phyloP scores from a whole-genome alignment of 371 early-diverging fungal species.

The Coemansia sp. region DNA sequence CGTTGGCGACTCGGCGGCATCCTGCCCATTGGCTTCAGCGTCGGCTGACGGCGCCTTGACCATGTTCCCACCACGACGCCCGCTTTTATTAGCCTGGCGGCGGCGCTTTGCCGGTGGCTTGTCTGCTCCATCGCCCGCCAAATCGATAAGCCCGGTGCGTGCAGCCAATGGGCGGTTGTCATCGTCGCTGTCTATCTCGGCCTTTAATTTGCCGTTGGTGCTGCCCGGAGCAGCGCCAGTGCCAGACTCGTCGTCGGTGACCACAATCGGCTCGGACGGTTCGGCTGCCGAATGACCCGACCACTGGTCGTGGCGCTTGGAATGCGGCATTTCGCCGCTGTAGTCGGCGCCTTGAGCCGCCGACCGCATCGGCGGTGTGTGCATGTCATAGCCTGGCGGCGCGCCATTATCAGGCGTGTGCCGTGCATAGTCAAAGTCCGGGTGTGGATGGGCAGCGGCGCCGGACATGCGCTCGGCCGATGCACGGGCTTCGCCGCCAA shows the following conservation, averaged over 20 bases:
- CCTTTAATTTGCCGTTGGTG: background rate
- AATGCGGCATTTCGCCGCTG: conserved; percentile 5
- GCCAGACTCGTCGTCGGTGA: conserved; percentile 18
- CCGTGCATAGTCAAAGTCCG: conserved; percentile 6
- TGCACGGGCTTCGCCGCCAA: conserved; percentile 20
- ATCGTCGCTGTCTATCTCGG: conserved; percentile 27
- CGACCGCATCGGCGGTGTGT: conserved; percentile 11
- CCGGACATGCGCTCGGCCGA: background rate
- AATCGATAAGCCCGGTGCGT: conserved; percentile 14
- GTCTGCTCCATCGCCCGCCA: background rate
- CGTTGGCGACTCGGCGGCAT: background rate
- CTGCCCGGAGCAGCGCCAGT: background rate
- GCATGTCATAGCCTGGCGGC: conserved; percentile 10
- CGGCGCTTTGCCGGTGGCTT: conserved; percentile 28
- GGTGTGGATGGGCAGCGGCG: background rate
- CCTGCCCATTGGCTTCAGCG: background rate
- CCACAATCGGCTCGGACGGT: conserved; percentile 9
- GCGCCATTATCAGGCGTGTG: conserved; percentile 9
- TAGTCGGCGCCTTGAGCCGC: conserved; percentile 11
- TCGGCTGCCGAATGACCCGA: background rate
- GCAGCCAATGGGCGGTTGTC: conserved; percentile 32
- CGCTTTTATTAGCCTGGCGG: conserved; percentile 10
- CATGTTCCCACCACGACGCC: conserved; percentile 17
- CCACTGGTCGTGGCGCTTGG: conserved; percentile 11
- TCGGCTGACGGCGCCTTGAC: conserved; percentile 12